Base-by-base conservation (phyloP, 129 eudicot genomes). In the Arctium minus region DNA sequence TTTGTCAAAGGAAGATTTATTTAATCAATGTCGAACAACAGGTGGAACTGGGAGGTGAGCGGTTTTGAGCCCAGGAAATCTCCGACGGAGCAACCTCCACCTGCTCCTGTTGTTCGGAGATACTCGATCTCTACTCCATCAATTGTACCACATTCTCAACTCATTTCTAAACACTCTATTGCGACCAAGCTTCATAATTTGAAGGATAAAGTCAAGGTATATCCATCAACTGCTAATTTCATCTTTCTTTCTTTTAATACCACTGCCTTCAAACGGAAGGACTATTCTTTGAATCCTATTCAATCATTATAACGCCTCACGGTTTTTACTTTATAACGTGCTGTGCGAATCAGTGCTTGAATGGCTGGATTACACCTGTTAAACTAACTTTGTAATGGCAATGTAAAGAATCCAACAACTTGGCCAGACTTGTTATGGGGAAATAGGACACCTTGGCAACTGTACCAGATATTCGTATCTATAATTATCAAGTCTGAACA, bases 21-120 rank as follows among this genome's bases (percentile, higher is more conserved):
- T 76, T 10, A 22, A 82, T 82, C 72, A 83, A 83, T 90, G 87
- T 90, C 89, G 90, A 92, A 84, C 80, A 88, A 85, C 80, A 84
- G 94, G 79, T 96, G 99, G 99, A 93, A 84, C 86, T 96, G 99
- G 99, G 99, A 96, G 79, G 99, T 96, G 68, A 30, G 97, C 17
- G 99, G 99, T 15, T 96, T 96, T 76, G 92, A 90, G 75, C 94
- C 99, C 42, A 85, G 88, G 88, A 93, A 89, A 84, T 82, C 94
- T 46, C 85, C 86, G 74, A 48, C 83, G 65, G 85, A 84, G 74
- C 79, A 67, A 81, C 64, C 83, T 27, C 76, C 80, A 46, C 44
- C 89, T 5, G 68, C 89, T 73, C 89, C 93, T 78, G 7, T 89
- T 70, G 88, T 53, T 27, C 93, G 99, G 44, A 87, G 99, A 65